A percentile compares a stretch with the other conserved stretches of the same genome.
These are phyloP conservation scores for Phyllosticta citribraziliensis DNA, from an alignment of 2,329 filamentous ascomycete species.

Conservation along the genomic window DNA sequence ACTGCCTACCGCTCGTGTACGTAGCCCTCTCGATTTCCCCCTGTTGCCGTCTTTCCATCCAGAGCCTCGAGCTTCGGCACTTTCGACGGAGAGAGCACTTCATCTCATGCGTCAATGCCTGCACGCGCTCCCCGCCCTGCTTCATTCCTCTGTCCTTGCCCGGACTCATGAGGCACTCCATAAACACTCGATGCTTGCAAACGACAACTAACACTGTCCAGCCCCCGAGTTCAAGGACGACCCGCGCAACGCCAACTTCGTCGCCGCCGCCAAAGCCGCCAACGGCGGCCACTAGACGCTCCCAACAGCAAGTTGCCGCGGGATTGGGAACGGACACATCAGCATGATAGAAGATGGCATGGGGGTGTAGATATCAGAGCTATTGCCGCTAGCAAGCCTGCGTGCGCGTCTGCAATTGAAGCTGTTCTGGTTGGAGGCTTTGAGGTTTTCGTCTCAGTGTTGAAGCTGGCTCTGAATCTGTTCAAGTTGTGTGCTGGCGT, in stretches of 20 bases:
- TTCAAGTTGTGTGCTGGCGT: no score
- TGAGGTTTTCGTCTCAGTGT: not conserved
- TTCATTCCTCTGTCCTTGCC: not conserved
- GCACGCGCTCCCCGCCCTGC: not conserved
- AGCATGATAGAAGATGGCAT: slow-evolving; percentile 3
- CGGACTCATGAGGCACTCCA: not conserved
- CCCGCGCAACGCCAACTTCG: slow-evolving; percentile 61
- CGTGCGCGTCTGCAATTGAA: not conserved
- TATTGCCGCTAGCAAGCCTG: not conserved
- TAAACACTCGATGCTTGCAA: no score
- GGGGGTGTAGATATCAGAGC: slow-evolving; percentile 4
- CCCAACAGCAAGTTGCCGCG: not conserved
- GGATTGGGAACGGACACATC: slow-evolving; percentile 1
- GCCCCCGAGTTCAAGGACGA: slow-evolving; percentile 96
- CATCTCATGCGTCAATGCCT: not conserved
- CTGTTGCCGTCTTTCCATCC: not conserved
- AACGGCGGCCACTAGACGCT: slow-evolving; percentile 16
- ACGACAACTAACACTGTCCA: slow-evolving; percentile 28
- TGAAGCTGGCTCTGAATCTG: no score
- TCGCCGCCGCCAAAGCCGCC: slow-evolving; percentile 20
- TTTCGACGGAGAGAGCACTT: not conserved
- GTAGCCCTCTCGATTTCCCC: slow-evolving; percentile 26
- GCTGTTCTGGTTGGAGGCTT: not conserved
- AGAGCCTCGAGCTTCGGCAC: not conserved
- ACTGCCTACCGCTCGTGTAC: slow-evolving; percentile 70